Evolutionary conservation across 2,329 filamentous ascomycete species (phyloP).

Genomic region (Cordyceps farinosa): DNA sequence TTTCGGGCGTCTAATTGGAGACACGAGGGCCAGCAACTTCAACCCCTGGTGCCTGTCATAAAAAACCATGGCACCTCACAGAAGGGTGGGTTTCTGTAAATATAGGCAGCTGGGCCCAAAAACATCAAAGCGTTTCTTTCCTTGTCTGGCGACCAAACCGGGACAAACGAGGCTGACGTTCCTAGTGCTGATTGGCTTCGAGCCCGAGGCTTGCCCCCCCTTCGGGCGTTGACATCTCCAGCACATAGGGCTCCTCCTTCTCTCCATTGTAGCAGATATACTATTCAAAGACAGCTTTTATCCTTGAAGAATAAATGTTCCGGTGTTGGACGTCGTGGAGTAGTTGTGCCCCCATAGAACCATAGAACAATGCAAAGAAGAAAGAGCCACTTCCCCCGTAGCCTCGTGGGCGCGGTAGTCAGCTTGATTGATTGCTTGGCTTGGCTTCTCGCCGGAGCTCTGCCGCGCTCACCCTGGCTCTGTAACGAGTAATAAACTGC

Average conservation of each 20-base stretch:
- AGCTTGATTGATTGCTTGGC: not conserved
- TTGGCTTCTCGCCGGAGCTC: not conserved
- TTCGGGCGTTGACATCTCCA: not conserved
- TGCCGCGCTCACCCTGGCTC: not conserved
- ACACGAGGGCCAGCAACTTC: not conserved
- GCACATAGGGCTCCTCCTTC: not conserved
- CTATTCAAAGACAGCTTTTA: not conserved
- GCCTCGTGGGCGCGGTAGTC: not conserved
- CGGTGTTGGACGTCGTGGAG: not conserved
- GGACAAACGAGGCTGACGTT: not conserved
- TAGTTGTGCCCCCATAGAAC: not conserved
- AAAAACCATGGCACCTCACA: not conserved
- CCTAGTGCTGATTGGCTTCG: not conserved
- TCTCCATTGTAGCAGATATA: not conserved
- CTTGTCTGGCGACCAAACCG: too few relatives aligned
- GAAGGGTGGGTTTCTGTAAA: not conserved
- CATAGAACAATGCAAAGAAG: not conserved
- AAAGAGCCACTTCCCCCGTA: not conserved
- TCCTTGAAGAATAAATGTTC: not conserved
- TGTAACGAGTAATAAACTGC: not conserved
- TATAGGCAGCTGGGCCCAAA: not conserved
- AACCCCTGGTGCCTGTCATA: not conserved
- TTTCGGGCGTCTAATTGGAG: not conserved
- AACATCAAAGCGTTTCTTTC: slow-evolving; percentile 1
- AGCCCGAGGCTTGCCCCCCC: not conserved